A percentile compares a stretch with the other conserved stretches of the same genome.
Evolutionary conservation across 75 land plant species (phyloP).

Genomic region (Chamaecyparis obtusa): DNA sequence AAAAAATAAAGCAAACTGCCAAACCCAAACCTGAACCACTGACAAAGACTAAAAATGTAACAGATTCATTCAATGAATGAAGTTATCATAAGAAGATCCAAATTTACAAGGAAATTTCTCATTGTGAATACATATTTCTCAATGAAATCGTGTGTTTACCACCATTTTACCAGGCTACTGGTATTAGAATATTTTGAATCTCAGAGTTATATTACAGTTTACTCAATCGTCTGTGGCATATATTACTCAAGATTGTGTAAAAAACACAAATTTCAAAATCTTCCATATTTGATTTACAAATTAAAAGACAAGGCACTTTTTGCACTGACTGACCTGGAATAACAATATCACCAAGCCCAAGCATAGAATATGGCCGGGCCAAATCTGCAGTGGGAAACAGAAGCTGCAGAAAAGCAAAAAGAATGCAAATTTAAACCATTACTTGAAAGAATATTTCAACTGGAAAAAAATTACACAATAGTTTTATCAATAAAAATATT

Average conservation of each 20-base stretch:
- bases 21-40: too few species aligned
- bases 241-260: background rate
- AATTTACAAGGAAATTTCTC: background rate
- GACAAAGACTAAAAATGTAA: too few species aligned
- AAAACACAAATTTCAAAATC: background rate
- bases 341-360: constrained; percentile 99
- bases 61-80: too few species aligned
- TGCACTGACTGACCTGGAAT: constrained; percentile 71
- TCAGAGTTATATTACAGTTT: background rate
- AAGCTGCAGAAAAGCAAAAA: constrained; percentile 53
- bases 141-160: background rate
- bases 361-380: constrained; percentile 85
- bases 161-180: background rate
- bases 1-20: too few species aligned
- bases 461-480: background rate
- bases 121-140: background rate
- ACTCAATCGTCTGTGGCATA: background rate
- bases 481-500: background rate
- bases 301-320: background rate
- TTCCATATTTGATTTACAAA: background rate
- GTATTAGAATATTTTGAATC: background rate
- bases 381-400: constrained; percentile 84
- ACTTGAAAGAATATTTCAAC: background rate
- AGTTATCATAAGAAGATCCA: too few species aligned
- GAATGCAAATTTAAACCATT: background rate